phyloP scores from a whole-genome alignment of 768 basidiomycete species.

The Lactifluus piperatus region DNA sequence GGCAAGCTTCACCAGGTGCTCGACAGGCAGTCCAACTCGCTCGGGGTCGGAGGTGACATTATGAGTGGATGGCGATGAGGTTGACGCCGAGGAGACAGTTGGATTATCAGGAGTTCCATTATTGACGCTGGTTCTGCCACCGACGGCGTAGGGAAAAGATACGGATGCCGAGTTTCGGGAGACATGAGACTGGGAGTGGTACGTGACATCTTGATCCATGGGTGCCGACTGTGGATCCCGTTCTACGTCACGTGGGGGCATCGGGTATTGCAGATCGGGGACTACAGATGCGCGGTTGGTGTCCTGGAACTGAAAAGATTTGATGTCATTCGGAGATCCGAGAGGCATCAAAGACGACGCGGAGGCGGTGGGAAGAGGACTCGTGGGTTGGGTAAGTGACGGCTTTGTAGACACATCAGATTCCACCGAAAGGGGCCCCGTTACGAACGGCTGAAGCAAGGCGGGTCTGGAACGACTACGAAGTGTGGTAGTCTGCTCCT shows the following conservation, averaged over 20 bases:
- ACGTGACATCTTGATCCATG: neutral
- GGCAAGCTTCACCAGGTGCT: conserved; percentile 3
- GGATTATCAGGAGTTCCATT: neutral
- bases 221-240: neutral
- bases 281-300: neutral
- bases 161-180: neutral
- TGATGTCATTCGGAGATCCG: neutral
- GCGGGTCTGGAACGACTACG: neutral
- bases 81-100: neutral
- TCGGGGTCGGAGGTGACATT: neutral
- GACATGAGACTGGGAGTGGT: neutral
- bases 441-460: neutral
- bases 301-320: neutral
- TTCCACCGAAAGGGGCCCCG: neutral
- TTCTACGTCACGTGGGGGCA: neutral
- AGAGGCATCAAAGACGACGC: neutral
- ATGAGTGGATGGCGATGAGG: neutral
- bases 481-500: neutral
- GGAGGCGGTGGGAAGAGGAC: neutral
- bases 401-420: neutral
- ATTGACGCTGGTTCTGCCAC: neutral
- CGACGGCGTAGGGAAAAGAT: neutral
- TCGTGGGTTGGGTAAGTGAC: neutral
- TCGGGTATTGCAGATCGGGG: conserved; percentile 14
- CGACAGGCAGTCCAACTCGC: neutral